Percentiles rank a stretch among this genome's conserved stretches.
phyloP scores from a whole-genome alignment of 2,329 filamentous ascomycete species.

The Cryphonectria nitschkei region DNA sequence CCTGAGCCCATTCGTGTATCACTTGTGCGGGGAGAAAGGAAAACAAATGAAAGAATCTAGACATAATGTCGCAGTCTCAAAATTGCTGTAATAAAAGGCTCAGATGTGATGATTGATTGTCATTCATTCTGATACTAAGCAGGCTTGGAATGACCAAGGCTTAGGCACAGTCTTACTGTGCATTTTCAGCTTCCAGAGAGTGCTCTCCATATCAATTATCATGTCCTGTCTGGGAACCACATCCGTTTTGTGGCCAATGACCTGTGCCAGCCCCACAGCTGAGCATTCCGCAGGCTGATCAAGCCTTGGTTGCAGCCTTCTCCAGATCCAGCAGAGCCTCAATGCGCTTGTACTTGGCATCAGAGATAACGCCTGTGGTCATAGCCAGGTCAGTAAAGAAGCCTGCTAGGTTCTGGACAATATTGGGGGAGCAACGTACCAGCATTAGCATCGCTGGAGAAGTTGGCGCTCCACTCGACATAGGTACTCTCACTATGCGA shows the following conservation, averaged over 20 bases:
- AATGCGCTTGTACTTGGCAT: slow-evolving; percentile 76
- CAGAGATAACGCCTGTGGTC: slow-evolving; percentile 66
- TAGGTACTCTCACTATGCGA: slow-evolving; percentile 67
- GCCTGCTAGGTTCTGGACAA: not conserved
- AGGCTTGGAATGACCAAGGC: not conserved
- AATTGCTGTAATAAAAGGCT: not conserved
- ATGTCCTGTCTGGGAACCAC: not conserved
- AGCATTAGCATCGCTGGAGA: slow-evolving; percentile 71
- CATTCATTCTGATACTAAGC: not conserved
- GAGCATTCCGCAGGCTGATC: not conserved
- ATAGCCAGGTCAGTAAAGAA: slow-evolving; percentile 27
- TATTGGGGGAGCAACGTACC: slow-evolving; percentile 49
- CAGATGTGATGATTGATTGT: not conserved
- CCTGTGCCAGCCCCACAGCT: not conserved
- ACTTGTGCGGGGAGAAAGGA: too few species aligned
- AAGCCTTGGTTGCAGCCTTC: slow-evolving; percentile 48
- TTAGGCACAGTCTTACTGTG: not conserved
- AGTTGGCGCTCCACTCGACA: slow-evolving; percentile 70
- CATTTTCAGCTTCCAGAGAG: not conserved
- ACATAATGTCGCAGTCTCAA: too few species aligned
- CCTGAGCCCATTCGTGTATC: too few species aligned
- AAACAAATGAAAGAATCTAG: too few species aligned
- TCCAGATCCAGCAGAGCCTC: slow-evolving; percentile 71
- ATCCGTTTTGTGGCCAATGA: not conserved
- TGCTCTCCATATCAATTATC: not conserved